A percentile compares a stretch with the other conserved stretches of the same genome.
phyloP scores from a whole-genome alignment of 768 basidiomycete genomes.

The Suillus decipiens region DNA sequence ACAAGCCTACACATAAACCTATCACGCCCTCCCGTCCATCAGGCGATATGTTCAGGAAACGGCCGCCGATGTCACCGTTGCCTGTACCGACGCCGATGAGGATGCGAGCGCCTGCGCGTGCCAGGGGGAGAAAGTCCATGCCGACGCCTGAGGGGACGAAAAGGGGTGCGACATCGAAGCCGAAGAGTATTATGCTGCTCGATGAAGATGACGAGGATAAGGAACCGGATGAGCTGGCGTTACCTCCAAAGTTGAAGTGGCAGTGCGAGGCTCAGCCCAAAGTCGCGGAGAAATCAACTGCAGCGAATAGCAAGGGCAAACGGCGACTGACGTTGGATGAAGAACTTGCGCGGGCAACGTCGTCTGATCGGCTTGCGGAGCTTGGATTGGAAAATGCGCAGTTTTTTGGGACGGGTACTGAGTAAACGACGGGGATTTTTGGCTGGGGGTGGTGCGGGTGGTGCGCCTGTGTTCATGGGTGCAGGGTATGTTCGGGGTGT shows the following conservation, averaged over 20 bases:
- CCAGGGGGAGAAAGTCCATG: neutral
- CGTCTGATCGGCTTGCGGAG: conserved; percentile 40
- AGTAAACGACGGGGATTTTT: conserved; percentile 62
- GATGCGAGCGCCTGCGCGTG: conserved; percentile 58
- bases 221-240: conserved; percentile 33
- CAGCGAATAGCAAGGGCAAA: conserved; percentile 22
- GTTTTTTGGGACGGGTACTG: conserved; percentile 52
- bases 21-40: conserved; percentile 18
- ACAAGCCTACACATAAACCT: conserved; percentile 12
- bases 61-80: conserved; percentile 67
- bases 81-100: conserved; percentile 52
- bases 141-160: conserved; percentile 21
- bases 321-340: conserved; percentile 64
- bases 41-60: conserved; percentile 53
- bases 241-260: conserved; percentile 27
- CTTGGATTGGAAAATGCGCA: conserved; percentile 44
- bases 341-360: conserved; percentile 53
- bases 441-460: conserved; percentile 75
- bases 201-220: conserved; percentile 35
- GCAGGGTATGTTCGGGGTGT: conserved; percentile 66
- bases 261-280: neutral
- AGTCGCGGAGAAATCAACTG: neutral
- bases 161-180: conserved; percentile 33
- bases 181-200: conserved; percentile 16
- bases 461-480: conserved; percentile 69